phyloP scores from a whole-genome alignment of 2,329 filamentous ascomycete species.

The Xylaria sp. region DNA sequence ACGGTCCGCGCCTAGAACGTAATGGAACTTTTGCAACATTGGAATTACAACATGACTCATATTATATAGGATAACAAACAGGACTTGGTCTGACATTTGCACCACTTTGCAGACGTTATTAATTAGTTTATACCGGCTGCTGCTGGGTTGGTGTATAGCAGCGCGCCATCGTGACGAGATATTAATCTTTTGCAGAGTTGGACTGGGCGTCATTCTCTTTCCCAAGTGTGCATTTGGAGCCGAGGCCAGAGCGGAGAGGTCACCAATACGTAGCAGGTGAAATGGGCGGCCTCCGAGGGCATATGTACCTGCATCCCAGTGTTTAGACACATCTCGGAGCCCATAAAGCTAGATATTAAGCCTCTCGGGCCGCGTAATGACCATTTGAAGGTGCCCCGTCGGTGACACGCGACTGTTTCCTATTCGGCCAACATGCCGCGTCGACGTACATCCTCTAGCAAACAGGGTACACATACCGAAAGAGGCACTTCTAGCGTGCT shows the following conservation, averaged over 20 bases:
- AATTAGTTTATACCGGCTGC: background rate
- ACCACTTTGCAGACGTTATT: background rate
- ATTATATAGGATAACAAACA: background rate
- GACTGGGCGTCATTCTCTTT: background rate
- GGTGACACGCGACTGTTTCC: slow-evolving; percentile 29
- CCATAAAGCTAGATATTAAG: slow-evolving; percentile 28
- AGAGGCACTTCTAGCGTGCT: slow-evolving; percentile 12
- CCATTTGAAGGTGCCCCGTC: slow-evolving; percentile 20
- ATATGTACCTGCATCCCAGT: slow-evolving; percentile 30
- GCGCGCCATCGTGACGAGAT: background rate
- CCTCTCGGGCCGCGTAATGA: slow-evolving; percentile 28
- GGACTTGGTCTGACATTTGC: slow-evolving; percentile 8
- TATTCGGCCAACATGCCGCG: slow-evolving; percentile 28
- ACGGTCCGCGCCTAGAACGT: slow-evolving; percentile 1
- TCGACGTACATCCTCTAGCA: slow-evolving; percentile 12
- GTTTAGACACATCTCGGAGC: slow-evolving; percentile 10
- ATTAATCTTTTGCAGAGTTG: background rate
- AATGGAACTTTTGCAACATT: slow-evolving; percentile 5
- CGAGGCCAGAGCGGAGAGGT: slow-evolving; percentile 16
- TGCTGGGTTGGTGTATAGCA: background rate
- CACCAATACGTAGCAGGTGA: slow-evolving; percentile 15
- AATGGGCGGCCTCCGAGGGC: slow-evolving; percentile 34
- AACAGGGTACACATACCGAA: slow-evolving; percentile 17
- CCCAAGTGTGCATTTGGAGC: background rate
- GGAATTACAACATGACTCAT: slow-evolving; percentile 7